Conservation (phyloP, 768 basidiomycete genomes). For the Russula olivacea region DNA sequence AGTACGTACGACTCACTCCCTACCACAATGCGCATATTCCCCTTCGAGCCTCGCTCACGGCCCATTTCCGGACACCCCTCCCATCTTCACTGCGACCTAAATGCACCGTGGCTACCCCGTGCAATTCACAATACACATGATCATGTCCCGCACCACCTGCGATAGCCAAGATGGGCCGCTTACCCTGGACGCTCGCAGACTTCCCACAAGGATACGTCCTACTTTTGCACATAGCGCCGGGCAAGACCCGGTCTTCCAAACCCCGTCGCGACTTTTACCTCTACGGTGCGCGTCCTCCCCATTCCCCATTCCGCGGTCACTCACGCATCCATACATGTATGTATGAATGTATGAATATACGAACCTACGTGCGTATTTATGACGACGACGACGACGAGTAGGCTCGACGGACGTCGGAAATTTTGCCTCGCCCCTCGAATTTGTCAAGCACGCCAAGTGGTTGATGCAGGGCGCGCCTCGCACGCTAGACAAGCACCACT, state of each 20-base stretch:
- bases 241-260: not conserved
- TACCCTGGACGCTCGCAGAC: conserved; percentile 15
- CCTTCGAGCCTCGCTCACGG: not conserved
- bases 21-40: not conserved
- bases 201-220: conserved; percentile 18
- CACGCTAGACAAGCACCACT: conserved; percentile 1
- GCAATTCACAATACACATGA: not conserved
- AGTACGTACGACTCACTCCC: not conserved
- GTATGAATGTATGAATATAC: not conserved
- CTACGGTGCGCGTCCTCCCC: conserved; percentile 5
- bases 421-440: conserved; percentile 16
- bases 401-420: conserved; percentile 7
- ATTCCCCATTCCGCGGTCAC: not conserved
- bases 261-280: conserved; percentile 15
- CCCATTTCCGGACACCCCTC: not conserved
- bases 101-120: not conserved
- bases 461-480: conserved; percentile 17
- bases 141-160: not conserved
- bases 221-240: conserved; percentile 5
- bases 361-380: not conserved
- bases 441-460: conserved; percentile 20
- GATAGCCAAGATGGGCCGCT: conserved; percentile 11
- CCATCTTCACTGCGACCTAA: not conserved
- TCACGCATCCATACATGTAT: not conserved
- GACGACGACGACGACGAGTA: not conserved